Evolutionary conservation across 2,329 filamentous ascomycete genomes (phyloP).

Genomic region (Hypocreales sp.): DNA sequence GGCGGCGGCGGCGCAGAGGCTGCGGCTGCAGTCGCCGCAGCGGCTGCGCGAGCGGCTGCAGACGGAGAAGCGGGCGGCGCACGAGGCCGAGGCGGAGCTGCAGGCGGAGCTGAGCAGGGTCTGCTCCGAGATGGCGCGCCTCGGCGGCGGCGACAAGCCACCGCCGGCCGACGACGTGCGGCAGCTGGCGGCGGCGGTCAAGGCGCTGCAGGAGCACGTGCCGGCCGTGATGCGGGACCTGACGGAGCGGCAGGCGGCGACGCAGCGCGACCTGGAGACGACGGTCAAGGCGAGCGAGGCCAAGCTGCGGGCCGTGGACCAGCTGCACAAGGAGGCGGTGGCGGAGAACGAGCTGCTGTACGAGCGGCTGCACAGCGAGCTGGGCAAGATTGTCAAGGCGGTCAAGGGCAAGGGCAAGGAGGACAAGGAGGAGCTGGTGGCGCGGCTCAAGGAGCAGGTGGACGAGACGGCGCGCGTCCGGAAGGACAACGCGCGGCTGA

Average conservation of each 20-base stretch:
- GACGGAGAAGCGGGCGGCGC: slow-evolving; percentile 61
- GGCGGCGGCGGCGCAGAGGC: slow-evolving; percentile 26
- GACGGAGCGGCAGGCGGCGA: slow-evolving; percentile 40
- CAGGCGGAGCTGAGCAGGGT: slow-evolving; percentile 68
- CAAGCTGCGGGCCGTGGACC: slow-evolving; percentile 70
- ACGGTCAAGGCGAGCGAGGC: slow-evolving; percentile 60
- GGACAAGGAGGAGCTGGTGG: slow-evolving; percentile 64
- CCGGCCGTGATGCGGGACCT: slow-evolving; percentile 43
- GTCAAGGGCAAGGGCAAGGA: slow-evolving; percentile 58
- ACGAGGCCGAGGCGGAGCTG: slow-evolving; percentile 52
- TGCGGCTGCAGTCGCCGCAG: slow-evolving; percentile 55
- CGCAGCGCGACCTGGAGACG: slow-evolving; percentile 57
- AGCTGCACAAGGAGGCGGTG: slow-evolving; percentile 73
- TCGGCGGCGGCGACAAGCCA: slow-evolving; percentile 20
- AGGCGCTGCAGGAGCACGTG: slow-evolving; percentile 52
- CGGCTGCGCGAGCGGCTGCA: slow-evolving; percentile 76
- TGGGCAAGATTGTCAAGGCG: slow-evolving; percentile 67
- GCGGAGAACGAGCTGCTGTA: slow-evolving; percentile 90
- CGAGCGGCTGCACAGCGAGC: slow-evolving; percentile 80
- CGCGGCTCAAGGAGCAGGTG: slow-evolving; percentile 52
- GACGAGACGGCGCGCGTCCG: slow-evolving; percentile 66
- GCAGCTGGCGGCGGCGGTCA: slow-evolving; percentile 40
- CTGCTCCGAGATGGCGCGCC: slow-evolving; percentile 57
- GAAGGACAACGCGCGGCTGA: slow-evolving; percentile 74
- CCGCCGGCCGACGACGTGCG: slow-evolving; percentile 21